Conservation (phyloP, 148 eudicot species). For the Arbutus unedo region DNA sequence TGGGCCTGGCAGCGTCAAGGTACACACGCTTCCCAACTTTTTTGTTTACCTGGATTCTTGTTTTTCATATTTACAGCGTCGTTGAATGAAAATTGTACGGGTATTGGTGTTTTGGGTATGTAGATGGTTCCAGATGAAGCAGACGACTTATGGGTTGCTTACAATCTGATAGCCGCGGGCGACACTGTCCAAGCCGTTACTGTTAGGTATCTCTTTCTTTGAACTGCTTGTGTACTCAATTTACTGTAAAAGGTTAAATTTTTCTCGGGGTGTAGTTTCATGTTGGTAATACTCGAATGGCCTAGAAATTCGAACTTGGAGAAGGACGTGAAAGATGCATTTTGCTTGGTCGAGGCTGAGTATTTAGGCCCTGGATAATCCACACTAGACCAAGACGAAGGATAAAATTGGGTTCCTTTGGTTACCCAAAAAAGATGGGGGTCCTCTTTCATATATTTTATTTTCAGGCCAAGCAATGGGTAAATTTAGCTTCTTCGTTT, state of each 20-base stretch:
- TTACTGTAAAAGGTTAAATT: not conserved
- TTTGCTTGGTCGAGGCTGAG: not conserved
- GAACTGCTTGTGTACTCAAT: not conserved
- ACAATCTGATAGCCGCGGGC: constrained; percentile 74
- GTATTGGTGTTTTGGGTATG: not conserved
- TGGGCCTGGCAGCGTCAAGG: constrained; percentile 92
- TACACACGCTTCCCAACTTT: constrained; percentile 6
- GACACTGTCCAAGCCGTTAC: constrained; percentile 70
- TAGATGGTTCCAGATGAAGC: constrained; percentile 91
- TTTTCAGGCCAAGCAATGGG: no score
- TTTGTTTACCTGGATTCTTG: not conserved
- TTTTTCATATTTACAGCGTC: not conserved
- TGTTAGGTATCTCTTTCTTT: constrained; percentile 50
- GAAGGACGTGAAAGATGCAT: not conserved
- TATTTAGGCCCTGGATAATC: not conserved
- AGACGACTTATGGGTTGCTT: constrained; percentile 89
- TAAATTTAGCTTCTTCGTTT: no score
- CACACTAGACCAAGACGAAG: not conserved
- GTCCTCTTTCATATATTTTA: no score
- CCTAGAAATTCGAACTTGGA: not conserved
- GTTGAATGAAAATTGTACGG: not conserved
- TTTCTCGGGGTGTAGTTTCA: not conserved
- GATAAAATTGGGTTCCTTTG: not conserved
- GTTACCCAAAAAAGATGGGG: no score
- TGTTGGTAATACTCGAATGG: not conserved